These are phyloP conservation scores for Melocanna baccifera DNA, from an alignment of 176 grass and related monocot genomes.

Conservation along the genomic window DNA sequence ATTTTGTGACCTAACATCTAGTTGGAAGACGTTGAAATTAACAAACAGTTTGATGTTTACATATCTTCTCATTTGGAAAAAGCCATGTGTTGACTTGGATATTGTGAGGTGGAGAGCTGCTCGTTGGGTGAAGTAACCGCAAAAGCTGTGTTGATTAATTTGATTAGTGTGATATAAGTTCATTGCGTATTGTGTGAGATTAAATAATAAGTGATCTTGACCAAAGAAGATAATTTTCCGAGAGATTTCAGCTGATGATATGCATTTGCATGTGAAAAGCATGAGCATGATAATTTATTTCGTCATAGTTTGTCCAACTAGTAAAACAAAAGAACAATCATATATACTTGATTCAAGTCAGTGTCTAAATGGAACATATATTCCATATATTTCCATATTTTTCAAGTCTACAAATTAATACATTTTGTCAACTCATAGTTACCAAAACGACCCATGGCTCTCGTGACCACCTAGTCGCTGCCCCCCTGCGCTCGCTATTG, in stretches of 20 bases:
- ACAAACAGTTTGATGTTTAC: conserved; percentile 8
- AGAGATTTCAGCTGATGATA: not conserved
- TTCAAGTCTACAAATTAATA: not conserved
- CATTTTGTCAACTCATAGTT: not conserved
- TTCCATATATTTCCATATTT: not conserved
- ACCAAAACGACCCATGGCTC: not conserved
- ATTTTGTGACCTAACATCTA: conserved; percentile 2
- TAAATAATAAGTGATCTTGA: conserved; percentile 28
- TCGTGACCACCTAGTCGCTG: too few species aligned
- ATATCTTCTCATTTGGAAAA: conserved; percentile 24
- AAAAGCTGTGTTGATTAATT: conserved; percentile 3
- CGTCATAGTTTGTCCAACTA: not conserved
- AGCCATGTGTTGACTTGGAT: conserved; percentile 5
- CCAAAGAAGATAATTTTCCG: conserved; percentile 16
- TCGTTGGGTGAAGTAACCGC: conserved; percentile 1
- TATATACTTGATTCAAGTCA: not conserved
- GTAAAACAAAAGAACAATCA: not conserved
- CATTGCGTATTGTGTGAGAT: conserved; percentile 5
- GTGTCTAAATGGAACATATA: not conserved
- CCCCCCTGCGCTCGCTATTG: too few species aligned
- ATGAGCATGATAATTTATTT: not conserved
- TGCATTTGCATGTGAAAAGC: conserved; percentile 3
- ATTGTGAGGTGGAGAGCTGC: not conserved
- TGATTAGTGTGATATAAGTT: not conserved
- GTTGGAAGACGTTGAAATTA: conserved; percentile 16